Evolutionary conservation across 805 yeast genomes (phyloP).

Genomic region (Jamesozyma jinghongensis): DNA sequence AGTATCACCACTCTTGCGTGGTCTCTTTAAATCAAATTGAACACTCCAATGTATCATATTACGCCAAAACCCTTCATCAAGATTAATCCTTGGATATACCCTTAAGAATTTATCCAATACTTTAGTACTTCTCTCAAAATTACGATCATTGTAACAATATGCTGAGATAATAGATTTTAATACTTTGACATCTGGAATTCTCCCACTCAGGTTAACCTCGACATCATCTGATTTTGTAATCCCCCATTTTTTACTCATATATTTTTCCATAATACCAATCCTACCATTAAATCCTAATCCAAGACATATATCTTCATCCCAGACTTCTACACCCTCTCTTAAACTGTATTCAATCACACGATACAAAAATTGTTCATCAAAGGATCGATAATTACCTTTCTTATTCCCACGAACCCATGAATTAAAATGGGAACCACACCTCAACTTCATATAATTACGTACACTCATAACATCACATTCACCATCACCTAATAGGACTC

Average conservation of each 20-base stretch:
- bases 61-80: constrained; percentile 23
- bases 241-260: constrained; percentile 16
- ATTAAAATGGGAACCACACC: constrained; percentile 23
- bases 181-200: constrained; percentile 13
- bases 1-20: neutral
- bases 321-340: constrained; percentile 7
- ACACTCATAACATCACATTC: constrained; percentile 13
- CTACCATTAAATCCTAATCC: constrained; percentile 14
- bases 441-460: constrained; percentile 15
- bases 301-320: constrained; percentile 20
- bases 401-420: constrained; percentile 15
- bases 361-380: constrained; percentile 10
- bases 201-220: neutral
- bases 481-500: neutral
- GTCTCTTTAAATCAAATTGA: neutral
- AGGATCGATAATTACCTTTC: constrained; percentile 4
- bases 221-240: neutral
- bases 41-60: constrained; percentile 14
- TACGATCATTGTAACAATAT: constrained; percentile 11
- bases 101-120: constrained; percentile 15
- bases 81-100: constrained; percentile 14
- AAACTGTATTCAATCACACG: constrained; percentile 9
- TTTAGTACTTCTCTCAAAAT: constrained; percentile 10
- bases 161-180: constrained; percentile 18
- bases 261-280: constrained; percentile 11